Evolutionary conservation across 257 asterid species (phyloP).

Genomic region (Mitragyna speciosa): DNA sequence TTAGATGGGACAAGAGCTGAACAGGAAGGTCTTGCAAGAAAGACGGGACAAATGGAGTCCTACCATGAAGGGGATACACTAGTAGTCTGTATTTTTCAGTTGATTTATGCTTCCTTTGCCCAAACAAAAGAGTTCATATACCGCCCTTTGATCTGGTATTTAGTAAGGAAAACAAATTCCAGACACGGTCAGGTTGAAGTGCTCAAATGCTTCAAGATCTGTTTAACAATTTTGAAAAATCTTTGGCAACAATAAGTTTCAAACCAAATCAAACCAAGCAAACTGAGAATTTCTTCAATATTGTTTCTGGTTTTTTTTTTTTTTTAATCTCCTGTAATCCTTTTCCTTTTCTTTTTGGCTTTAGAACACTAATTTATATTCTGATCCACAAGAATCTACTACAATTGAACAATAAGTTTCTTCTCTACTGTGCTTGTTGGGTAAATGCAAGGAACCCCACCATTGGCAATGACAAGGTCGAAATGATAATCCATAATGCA

Average conservation of each 20-base stretch:
- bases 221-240: slow-evolving; percentile 8
- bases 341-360: neutral
- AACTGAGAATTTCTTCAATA: slow-evolving; percentile 7
- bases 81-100: neutral
- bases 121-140: neutral
- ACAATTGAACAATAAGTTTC: neutral
- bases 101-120: neutral
- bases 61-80: slow-evolving; percentile 56
- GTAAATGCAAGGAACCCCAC: slow-evolving; percentile 1
- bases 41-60: slow-evolving; percentile 94
- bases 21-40: slow-evolving; percentile 64
- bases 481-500: neutral
- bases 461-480: slow-evolving; percentile 9
- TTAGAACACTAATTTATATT: neutral
- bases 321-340: too few species aligned
- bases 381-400: slow-evolving; percentile 10
- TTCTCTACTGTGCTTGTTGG: slow-evolving; percentile 5
- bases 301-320: neutral
- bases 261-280: slow-evolving; percentile 15
- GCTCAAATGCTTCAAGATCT: neutral
- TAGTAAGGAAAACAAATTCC: neutral
- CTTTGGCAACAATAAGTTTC: slow-evolving; percentile 7
- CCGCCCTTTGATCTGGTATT: neutral
- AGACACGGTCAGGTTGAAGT: neutral
- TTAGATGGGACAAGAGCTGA: slow-evolving; percentile 88